Evolutionary conservation across 192 early-diverging fungal species (phyloP), one percentile per base, ranked within the genome.

Genomic region (Gamsiella multidivaricata): DNA sequence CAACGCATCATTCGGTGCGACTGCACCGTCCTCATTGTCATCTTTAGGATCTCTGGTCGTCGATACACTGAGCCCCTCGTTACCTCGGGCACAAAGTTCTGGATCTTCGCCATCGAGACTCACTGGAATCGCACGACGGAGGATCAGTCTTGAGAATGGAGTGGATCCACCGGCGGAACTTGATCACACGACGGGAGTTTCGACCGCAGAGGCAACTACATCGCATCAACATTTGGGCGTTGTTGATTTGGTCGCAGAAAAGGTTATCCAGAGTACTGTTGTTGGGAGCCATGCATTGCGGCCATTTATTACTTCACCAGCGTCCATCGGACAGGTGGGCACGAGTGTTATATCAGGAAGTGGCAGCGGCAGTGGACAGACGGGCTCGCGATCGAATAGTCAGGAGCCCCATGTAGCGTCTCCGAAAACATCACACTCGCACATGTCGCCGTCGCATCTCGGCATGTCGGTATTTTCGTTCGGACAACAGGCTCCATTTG

Each of bases 281-380:
- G 61, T 69, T 20, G 74, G 74, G 1, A 68, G 32, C 25, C 74
- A 78, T 64, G 74, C 74, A 5, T 41, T 78, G 14, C 59, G 74
- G 18, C 33, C 51, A 5, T 73, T 65, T 45, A 53, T 78, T 23
- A 66, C 56, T 15, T 42, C 73, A 10, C 51, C 71, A 3, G 56
- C 50, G 29, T 64, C 59, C 33, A 37, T 3, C 18, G 25, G 52
- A 23, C 17, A 23, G n/a, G 18, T 23, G 9, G 39, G 47, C 10
- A 15, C 50, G 15, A 11, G 20, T 10, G 20, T 22, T 5, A 46
- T 6, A 5, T 5, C 12, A 9, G 46, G 33, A 36, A 32, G 43
- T 18, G 34, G 52, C 42, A 52, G 25, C 55, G 10, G 3, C n/a
- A 23, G 54, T 29, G 15, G 23, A 22, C 23, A n/a, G 14, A 3